phyloP scores from a whole-genome alignment of 352 stramenopile species.

The Globisporangium okanoganense region DNA sequence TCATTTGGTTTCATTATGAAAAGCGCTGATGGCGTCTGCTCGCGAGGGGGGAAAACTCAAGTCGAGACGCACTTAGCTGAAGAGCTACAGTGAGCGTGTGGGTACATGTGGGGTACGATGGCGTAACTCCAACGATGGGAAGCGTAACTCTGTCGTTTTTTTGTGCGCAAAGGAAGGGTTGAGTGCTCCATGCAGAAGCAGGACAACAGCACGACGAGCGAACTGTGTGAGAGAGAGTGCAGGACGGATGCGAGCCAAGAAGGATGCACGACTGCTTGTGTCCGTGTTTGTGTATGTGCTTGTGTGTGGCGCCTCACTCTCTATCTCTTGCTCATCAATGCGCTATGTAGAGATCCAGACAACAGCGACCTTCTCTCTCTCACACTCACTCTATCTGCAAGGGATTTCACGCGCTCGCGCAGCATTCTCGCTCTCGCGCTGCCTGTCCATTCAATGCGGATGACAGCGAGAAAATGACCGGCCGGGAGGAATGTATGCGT shows the following conservation, averaged over 20 bases:
- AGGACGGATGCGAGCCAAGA: too few species aligned
- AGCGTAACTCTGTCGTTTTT: constrained; percentile 4
- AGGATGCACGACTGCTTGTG: background rate
- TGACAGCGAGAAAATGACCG: constrained; percentile 2
- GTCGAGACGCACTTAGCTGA: background rate
- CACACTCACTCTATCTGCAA: background rate
- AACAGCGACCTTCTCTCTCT: constrained; percentile 1
- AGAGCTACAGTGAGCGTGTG: background rate
- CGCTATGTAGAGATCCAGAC: background rate
- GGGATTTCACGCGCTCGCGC: background rate
- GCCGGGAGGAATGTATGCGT: background rate
- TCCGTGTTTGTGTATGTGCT: too few species aligned
- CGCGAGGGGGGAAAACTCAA: background rate
- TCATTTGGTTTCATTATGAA: constrained; percentile 24
- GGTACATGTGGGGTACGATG: background rate
- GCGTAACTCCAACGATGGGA: background rate
- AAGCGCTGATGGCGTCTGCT: background rate
- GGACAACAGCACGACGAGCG: background rate
- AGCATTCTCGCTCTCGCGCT: background rate
- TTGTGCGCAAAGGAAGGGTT: background rate
- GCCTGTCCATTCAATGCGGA: background rate
- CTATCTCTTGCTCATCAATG: background rate
- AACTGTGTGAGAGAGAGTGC: background rate
- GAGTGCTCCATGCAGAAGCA: constrained; percentile 1
- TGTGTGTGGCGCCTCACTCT: background rate